phyloP scores from a whole-genome alignment of 1,139 yeast species.

The Spencermartinsiella ligniputridi region DNA sequence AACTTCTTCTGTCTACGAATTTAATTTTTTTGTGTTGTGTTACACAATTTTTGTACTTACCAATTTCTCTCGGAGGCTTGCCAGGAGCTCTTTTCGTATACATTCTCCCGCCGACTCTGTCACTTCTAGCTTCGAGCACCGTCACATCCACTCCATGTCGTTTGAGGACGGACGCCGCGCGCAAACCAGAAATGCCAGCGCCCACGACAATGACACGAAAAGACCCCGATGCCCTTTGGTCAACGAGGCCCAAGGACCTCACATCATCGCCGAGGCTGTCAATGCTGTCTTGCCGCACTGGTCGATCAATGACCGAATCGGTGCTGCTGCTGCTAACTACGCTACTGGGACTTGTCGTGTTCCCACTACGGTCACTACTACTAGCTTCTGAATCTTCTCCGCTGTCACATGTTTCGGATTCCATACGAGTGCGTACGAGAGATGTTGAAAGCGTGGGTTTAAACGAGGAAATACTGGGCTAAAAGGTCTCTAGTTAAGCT shows the following conservation, averaged over 20 bases:
- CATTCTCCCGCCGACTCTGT: conserved; percentile 55
- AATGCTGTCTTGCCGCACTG: neutral
- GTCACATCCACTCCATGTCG: conserved; percentile 40
- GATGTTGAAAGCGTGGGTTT: neutral
- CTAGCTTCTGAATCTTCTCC: conserved; percentile 4
- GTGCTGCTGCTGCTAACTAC: neutral
- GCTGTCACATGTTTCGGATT: conserved; percentile 3
- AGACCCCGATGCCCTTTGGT: conserved; percentile 1
- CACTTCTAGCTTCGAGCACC: conserved; percentile 48
- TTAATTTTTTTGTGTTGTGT: neutral
- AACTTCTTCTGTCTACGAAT: neutral
- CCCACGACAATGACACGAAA: conserved; percentile 53
- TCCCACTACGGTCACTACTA: conserved; percentile 5
- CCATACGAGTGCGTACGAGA: neutral
- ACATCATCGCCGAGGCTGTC: conserved; percentile 1
- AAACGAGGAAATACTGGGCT: conserved; percentile 1
- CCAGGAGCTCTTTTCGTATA: conserved; percentile 34
- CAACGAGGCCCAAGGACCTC: neutral
- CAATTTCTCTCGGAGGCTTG: conserved; percentile 26
- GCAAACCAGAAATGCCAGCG: conserved; percentile 74
- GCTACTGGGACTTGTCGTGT: neutral
- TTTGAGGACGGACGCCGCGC: conserved; percentile 58
- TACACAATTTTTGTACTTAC: conserved; percentile 10
- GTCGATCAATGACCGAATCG: neutral
- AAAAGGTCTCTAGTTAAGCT: neutral